A percentile compares a stretch with the other conserved stretches of the same genome.
Evolutionary conservation across 192 early-diverging fungal species (phyloP).

Genomic region (Phlyctochytrium arcticum): DNA sequence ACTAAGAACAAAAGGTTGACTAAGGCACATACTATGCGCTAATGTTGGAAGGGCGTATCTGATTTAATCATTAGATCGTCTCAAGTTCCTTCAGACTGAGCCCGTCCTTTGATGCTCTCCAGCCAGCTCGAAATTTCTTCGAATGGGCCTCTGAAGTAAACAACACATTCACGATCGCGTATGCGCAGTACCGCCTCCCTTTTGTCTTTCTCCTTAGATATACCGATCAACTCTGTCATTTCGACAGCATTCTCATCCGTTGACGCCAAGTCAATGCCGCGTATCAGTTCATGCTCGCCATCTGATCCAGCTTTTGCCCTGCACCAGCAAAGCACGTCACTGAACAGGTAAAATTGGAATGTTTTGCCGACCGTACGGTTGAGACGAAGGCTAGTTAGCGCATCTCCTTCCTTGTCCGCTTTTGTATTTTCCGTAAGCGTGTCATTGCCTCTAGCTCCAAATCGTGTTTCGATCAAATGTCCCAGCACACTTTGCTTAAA

Average conservation of each 20-base stretch:
- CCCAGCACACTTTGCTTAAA: conserved; percentile 5
- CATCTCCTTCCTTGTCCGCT: neutral
- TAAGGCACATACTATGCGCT: too few species aligned
- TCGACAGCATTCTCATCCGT: conserved; percentile 1
- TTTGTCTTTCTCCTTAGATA: neutral
- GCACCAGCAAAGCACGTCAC: conserved; percentile 49
- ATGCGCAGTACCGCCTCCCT: conserved; percentile 31
- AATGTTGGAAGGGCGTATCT: too few species aligned
- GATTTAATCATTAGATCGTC: too few species aligned
- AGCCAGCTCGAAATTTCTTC: conserved; percentile 29
- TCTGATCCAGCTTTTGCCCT: conserved; percentile 2
- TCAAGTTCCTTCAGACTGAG: too few species aligned
- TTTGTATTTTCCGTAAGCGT: neutral
- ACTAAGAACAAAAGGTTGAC: too few species aligned
- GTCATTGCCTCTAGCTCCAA: conserved; percentile 2
- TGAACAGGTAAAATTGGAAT: conserved; percentile 40
- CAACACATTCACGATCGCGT: conserved; percentile 27
- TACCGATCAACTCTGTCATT: conserved; percentile 7
- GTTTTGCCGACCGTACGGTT: conserved; percentile 19
- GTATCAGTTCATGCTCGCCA: conserved; percentile 18
- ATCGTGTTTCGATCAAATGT: conserved; percentile 23
- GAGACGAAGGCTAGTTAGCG: conserved; percentile 16
- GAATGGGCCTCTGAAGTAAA: conserved; percentile 34
- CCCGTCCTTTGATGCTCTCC: conserved; percentile 2
- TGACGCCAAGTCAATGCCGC: conserved; percentile 7